These are phyloP conservation scores for Ceratocystis ficicola DNA, from an alignment of 2,329 filamentous ascomycete species.

Conservation along the genomic window DNA sequence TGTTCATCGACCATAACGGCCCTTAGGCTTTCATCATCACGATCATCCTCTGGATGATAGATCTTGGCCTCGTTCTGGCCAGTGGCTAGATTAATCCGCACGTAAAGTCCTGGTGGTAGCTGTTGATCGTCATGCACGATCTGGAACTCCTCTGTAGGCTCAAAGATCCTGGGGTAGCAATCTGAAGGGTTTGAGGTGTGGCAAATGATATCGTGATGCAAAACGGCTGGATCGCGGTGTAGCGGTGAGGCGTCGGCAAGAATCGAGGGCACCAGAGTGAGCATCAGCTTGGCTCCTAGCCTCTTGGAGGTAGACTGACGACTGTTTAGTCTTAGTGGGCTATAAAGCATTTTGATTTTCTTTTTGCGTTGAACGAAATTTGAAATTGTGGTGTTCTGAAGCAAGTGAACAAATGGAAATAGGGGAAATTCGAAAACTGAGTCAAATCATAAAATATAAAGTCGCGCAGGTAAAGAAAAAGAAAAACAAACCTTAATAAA, in stretches of 20 bases:
- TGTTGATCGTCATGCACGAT: constrained; percentile 51
- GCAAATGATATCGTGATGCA: constrained; percentile 49
- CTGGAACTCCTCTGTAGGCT: constrained; percentile 53
- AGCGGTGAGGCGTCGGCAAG: constrained; percentile 13
- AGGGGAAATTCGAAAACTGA: too few species aligned
- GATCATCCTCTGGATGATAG: constrained; percentile 43
- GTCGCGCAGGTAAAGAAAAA: neutral
- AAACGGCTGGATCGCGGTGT: neutral
- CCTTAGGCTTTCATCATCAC: constrained; percentile 36
- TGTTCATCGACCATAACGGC: constrained; percentile 39
- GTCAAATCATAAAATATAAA: too few species aligned
- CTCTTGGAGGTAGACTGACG: neutral
- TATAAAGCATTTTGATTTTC: neutral
- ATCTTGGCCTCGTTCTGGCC: constrained; percentile 55
- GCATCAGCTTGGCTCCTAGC: neutral
- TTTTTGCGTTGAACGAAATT: neutral
- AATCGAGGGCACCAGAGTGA: constrained; percentile 15
- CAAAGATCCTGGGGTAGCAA: constrained; percentile 54
- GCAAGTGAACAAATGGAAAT: neutral
- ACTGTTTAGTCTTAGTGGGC: neutral
- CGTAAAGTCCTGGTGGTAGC: constrained; percentile 51
- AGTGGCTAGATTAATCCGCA: constrained; percentile 52
- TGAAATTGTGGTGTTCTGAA: neutral
- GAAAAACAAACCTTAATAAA: neutral
- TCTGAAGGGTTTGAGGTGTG: constrained; percentile 47